phyloP scores from a whole-genome alignment of 2,329 filamentous ascomycete genomes.

The Aphanocladium album region DNA sequence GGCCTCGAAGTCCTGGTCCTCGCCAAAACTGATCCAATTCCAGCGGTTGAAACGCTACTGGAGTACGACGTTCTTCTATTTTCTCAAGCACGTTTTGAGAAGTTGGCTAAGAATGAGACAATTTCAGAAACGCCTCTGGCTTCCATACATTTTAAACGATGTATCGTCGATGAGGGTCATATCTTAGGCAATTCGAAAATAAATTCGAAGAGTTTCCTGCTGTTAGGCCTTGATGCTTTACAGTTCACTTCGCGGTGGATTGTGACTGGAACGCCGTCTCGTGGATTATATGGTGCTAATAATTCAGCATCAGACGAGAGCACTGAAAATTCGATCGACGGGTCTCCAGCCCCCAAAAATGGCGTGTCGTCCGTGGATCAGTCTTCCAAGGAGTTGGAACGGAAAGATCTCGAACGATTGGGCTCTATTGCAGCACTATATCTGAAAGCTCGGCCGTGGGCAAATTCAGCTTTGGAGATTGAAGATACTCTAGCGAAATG shows the following conservation, averaged over 20 bases:
- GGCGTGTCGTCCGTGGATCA: constrained; percentile 15
- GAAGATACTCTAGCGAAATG: constrained; percentile 61
- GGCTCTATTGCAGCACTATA: constrained; percentile 65
- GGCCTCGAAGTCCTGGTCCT: constrained; percentile 62
- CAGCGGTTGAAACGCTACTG: constrained; percentile 52
- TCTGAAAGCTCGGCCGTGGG: constrained; percentile 74
- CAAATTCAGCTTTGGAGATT: constrained; percentile 49
- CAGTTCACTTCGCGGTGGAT: constrained; percentile 75
- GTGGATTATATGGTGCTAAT: constrained; percentile 64
- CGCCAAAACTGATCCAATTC: constrained; percentile 49
- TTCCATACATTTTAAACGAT: constrained; percentile 74
- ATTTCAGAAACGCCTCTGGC: constrained; percentile 55
- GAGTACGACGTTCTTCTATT: constrained; percentile 74
- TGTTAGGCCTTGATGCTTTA: constrained; percentile 48
- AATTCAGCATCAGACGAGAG: constrained; percentile 32
- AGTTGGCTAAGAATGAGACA: constrained; percentile 35
- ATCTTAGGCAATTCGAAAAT: constrained; percentile 64
- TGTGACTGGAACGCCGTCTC: constrained; percentile 84
- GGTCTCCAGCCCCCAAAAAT: neutral
- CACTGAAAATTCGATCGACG: constrained; percentile 6
- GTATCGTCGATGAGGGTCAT: constrained; percentile 91
- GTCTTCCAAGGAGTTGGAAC: constrained; percentile 46
- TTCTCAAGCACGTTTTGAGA: constrained; percentile 67
- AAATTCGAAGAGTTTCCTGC: constrained; percentile 50
- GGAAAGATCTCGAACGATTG: constrained; percentile 60